Evolutionary conservation across 2,329 filamentous ascomycete species (phyloP), one percentile per base, ranked within the genome.

Genomic region (Elsinoe fawcettii): DNA sequence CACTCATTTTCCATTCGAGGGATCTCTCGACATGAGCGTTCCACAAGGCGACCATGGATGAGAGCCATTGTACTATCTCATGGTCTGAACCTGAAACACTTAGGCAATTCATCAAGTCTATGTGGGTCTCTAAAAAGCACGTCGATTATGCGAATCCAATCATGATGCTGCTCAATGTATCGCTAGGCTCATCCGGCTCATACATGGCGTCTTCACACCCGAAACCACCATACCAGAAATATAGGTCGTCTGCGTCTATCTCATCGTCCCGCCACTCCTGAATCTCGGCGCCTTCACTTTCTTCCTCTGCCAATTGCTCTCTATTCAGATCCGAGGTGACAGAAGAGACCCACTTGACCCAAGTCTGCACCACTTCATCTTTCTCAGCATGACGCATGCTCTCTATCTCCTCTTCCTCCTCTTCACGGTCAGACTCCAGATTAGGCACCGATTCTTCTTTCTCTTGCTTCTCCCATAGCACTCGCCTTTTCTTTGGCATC

Each of bases 191-290:
- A 3, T 37, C 34, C 11, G 14, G 9, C 34, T 37, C 34, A 12
- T 14, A 37, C 34, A 37, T n/a, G n/a, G 30, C 18, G 32, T 25
- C 18, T n/a, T 39, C 25, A 16, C 44, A 55, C 4, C 54, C 54
- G 32, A 34, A 49, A 5, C 25, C 25, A 12, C 44, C 41, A n/a
- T 34, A 36, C 54, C 54, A 56, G 16, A 27, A 23, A 12, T 20
- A 30, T 14, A 56, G 39, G 12, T 56, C 54, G 5, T 56, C 54
- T 5, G 49, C 41, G 20, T 56, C 41, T 12, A 46, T 27, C 5
- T 47, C 54, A 16, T 47, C 30, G 23, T 47, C 41, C 14, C 16
- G n/a, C 39, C n/a, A 46, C 12, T 36, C 30, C 14, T 37, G 34
- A 7, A 20, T 22, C 41, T 6, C 12, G 1, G 4, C 25, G 12